These are phyloP conservation scores for Neurospora crassa DNA, from an alignment of 2,329 filamentous ascomycete genomes.

Conservation along the genomic window DNA sequence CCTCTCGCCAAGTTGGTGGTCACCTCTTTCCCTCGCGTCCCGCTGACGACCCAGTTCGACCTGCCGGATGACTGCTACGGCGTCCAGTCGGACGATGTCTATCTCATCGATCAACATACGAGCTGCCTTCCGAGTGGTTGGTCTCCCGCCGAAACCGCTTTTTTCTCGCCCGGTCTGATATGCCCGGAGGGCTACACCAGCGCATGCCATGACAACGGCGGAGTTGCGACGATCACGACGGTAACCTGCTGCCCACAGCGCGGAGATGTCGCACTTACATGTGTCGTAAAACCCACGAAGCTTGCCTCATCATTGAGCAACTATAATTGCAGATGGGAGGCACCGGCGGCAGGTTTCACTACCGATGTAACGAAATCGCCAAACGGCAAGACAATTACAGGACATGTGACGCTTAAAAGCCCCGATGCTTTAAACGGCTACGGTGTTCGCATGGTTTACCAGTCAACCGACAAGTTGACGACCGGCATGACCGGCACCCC, in stretches of 20 bases:
- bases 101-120: slow-evolving; percentile 18
- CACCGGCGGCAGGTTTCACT: slow-evolving; percentile 14
- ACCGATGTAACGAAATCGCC: slow-evolving; percentile 20
- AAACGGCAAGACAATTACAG: slow-evolving; percentile 16
- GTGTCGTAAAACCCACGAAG: slow-evolving; percentile 19
- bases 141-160: slow-evolving; percentile 17
- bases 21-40: slow-evolving; percentile 17
- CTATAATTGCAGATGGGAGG: slow-evolving; percentile 26
- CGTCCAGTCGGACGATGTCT: slow-evolving; percentile 12
- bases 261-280: slow-evolving; percentile 19
- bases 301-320: slow-evolving; percentile 17
- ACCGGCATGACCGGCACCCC: neutral
- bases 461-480: slow-evolving; percentile 19
- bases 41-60: slow-evolving; percentile 12
- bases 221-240: slow-evolving; percentile 21
- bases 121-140: slow-evolving; percentile 23
- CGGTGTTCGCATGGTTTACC: slow-evolving; percentile 27
- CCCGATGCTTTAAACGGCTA: slow-evolving; percentile 24
- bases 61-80: slow-evolving; percentile 12
- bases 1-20: slow-evolving; percentile 4
- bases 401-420: slow-evolving; percentile 12
- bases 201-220: slow-evolving; percentile 21
- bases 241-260: slow-evolving; percentile 27
- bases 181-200: slow-evolving; percentile 17
- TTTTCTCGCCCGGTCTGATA: slow-evolving; percentile 19